A percentile compares a stretch with the other conserved stretches of the same genome.
Conservation (phyloP, 1,139 yeast species). For the Suhomyces taliae region DNA sequence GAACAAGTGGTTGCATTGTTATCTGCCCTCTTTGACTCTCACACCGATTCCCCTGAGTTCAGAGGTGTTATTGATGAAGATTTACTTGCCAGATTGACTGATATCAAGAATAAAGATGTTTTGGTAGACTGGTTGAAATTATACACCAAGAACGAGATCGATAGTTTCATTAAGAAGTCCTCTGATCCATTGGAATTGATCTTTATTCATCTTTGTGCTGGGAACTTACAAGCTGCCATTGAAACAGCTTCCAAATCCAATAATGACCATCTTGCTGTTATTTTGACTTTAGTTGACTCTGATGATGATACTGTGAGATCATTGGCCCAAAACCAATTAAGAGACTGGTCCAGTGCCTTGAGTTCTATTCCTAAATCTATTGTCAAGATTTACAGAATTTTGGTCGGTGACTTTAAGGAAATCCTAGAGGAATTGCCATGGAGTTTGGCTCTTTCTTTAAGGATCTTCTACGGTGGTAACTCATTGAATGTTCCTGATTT, state of each 20-base stretch:
- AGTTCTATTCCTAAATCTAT: conserved; percentile 53
- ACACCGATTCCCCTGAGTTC: conserved; percentile 3
- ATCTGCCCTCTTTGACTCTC: conserved; percentile 56
- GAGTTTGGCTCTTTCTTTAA: conserved; percentile 60
- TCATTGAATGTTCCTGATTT: conserved; percentile 45
- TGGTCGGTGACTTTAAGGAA: conserved; percentile 55
- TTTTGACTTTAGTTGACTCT: conserved; percentile 71
- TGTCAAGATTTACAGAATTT: conserved; percentile 59
- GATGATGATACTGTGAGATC: conserved; percentile 56
- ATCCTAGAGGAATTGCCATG: conserved; percentile 58
- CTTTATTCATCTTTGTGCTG: conserved; percentile 53
- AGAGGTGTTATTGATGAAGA: conserved; percentile 25
- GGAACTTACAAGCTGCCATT: conserved; percentile 64
- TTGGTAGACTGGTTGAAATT: conserved; percentile 43
- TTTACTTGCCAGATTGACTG: conserved; percentile 21
- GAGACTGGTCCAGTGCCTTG: conserved; percentile 59
- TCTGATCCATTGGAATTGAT: conserved; percentile 48
- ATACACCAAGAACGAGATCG: conserved; percentile 22
- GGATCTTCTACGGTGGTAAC: conserved; percentile 59
- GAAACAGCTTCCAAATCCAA: conserved; percentile 55
- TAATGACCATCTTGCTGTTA: conserved; percentile 67
- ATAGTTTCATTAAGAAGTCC: conserved; percentile 15
- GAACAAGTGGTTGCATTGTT: conserved; percentile 45
- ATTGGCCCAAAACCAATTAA: conserved; percentile 61
- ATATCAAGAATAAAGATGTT: conserved; percentile 37